A percentile compares a stretch with the other conserved stretches of the same genome.
These are phyloP conservation scores for Rhynchosporium secalis DNA, from an alignment of 2,329 filamentous ascomycete species.

Conservation along the genomic window DNA sequence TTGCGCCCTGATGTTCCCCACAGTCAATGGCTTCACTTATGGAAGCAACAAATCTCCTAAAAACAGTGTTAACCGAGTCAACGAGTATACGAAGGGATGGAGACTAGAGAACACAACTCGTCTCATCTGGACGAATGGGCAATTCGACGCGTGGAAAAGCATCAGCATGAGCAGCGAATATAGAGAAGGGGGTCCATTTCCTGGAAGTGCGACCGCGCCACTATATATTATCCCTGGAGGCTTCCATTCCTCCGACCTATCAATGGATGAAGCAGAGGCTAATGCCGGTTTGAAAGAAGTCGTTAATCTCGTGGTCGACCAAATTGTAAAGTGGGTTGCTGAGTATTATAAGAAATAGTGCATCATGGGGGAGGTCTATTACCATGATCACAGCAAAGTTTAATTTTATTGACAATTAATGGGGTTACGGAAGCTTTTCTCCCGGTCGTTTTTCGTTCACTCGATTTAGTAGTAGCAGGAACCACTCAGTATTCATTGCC, in stretches of 20 bases:
- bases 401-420: no score
- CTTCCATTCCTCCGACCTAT: slow-evolving; percentile 57
- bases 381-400: no score
- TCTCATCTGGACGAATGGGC: slow-evolving; percentile 58
- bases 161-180: slow-evolving; percentile 53
- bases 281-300: slow-evolving; percentile 51
- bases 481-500: no score
- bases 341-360: slow-evolving; percentile 42
- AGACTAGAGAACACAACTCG: slow-evolving; percentile 50
- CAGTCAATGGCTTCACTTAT: slow-evolving; percentile 50
- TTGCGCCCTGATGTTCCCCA: slow-evolving; percentile 57
- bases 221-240: slow-evolving; percentile 54
- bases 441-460: no score
- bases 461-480: no score
- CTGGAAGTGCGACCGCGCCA: slow-evolving; percentile 48
- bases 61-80: slow-evolving; percentile 50
- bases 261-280: slow-evolving; percentile 46
- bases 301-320: slow-evolving; percentile 49
- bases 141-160: slow-evolving; percentile 61
- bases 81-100: slow-evolving; percentile 59
- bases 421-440: no score
- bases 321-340: slow-evolving; percentile 54
- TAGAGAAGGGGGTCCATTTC: slow-evolving; percentile 55
- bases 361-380: no score
- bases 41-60: slow-evolving; percentile 45